These are phyloP conservation scores for Stemphylium vesicarium DNA, from an alignment of 2,329 filamentous ascomycete genomes.

Conservation along the genomic window DNA sequence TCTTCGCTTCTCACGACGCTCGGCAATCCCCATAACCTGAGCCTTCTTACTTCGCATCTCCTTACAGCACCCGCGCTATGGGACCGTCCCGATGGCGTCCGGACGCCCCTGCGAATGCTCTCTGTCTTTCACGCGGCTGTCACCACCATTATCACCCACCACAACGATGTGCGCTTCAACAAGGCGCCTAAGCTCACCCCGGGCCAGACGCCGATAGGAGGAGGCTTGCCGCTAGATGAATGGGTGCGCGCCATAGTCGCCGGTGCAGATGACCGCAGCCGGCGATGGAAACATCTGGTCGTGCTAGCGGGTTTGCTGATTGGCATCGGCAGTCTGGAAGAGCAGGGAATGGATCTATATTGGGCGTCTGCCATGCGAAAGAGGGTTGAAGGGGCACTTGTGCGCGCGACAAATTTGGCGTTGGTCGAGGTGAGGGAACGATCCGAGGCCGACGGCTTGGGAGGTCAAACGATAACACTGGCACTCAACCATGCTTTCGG, in stretches of 20 bases:
- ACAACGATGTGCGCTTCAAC: conserved; percentile 43
- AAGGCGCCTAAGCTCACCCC: conserved; percentile 36
- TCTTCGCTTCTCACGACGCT: conserved; percentile 71
- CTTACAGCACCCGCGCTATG: conserved; percentile 75
- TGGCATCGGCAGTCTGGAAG: conserved; percentile 64
- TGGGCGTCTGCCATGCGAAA: conserved; percentile 67
- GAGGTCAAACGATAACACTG: conserved; percentile 63
- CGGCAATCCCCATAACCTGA: conserved; percentile 76
- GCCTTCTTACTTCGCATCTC: conserved; percentile 74
- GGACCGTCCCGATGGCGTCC: conserved; percentile 66
- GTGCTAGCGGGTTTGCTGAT: conserved; percentile 79
- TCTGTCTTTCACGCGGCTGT: conserved; percentile 75
- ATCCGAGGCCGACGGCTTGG: conserved; percentile 58
- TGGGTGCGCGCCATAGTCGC: conserved; percentile 66
- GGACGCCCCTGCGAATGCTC: conserved; percentile 69
- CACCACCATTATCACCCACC: conserved; percentile 60
- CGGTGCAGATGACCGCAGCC: conserved; percentile 66
- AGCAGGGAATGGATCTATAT: conserved; percentile 61
- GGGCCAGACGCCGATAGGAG: conserved; percentile 41
- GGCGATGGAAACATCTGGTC: conserved; percentile 83
- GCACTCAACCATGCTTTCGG: conserved; percentile 80
- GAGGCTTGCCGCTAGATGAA: conserved; percentile 60
- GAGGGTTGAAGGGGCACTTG: conserved; percentile 75
- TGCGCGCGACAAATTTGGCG: conserved; percentile 77
- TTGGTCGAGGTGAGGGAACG: conserved; percentile 63